phyloP scores from a whole-genome alignment of 768 basidiomycete genomes.

The Chalciporus piperatus region DNA sequence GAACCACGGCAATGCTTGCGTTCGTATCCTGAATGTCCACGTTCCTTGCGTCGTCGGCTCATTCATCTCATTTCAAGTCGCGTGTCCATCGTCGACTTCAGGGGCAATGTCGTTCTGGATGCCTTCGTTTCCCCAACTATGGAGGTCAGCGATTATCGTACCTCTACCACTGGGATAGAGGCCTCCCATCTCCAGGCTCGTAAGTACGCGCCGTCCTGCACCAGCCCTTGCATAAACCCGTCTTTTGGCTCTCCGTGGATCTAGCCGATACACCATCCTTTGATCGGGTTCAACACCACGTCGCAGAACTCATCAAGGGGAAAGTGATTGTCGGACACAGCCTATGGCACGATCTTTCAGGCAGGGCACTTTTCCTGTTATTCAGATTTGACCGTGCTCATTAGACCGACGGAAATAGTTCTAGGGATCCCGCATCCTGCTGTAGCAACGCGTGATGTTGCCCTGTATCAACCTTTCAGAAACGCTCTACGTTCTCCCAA shows the following conservation, averaged over 20 bases:
- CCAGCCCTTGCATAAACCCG: neutral
- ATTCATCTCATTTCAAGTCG: conserved; percentile 33
- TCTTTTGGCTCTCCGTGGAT: conserved; percentile 1
- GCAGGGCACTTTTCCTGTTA: conserved; percentile 34
- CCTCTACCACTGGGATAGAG: conserved; percentile 57
- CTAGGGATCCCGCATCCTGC: conserved; percentile 80
- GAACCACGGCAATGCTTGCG: conserved; percentile 82
- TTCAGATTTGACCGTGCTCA: conserved; percentile 7
- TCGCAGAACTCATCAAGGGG: conserved; percentile 64
- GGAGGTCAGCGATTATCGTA: conserved; percentile 71
- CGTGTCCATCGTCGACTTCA: conserved; percentile 54
- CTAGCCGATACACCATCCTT: conserved; percentile 49
- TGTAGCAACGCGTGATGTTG: conserved; percentile 76
- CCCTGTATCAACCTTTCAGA: conserved; percentile 76
- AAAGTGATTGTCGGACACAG: conserved; percentile 75
- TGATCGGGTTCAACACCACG: conserved; percentile 58
- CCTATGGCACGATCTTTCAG: conserved; percentile 80
- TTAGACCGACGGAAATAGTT: conserved; percentile 40
- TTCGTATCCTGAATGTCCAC: conserved; percentile 36
- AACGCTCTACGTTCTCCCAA: conserved; percentile 64
- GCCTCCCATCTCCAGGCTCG: conserved; percentile 39
- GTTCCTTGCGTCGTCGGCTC: conserved; percentile 7
- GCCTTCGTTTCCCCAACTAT: conserved; percentile 65
- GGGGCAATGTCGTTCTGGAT: conserved; percentile 58
- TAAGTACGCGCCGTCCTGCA: conserved; percentile 21